Conservation (phyloP, 169 alveolate species). For the Cryptosporidium xiaoi region DNA sequence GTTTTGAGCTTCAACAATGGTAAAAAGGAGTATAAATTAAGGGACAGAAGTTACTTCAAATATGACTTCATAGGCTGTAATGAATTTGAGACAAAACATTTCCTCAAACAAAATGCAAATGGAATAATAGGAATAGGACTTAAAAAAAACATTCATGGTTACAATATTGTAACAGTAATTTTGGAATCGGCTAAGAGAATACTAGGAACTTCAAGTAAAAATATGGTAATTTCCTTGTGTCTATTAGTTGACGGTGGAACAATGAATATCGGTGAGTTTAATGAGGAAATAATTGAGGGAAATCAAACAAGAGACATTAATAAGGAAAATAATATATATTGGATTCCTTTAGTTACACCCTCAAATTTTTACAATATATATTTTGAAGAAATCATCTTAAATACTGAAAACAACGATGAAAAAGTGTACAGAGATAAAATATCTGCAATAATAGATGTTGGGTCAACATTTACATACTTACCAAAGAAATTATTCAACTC, state of each 20-base stretch:
- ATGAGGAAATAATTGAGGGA: slow-evolving; percentile 25
- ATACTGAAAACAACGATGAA: background rate
- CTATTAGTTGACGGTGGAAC: slow-evolving; percentile 37
- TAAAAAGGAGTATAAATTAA: slow-evolving; percentile 4
- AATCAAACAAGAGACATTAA: background rate
- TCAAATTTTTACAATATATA: slow-evolving; percentile 21
- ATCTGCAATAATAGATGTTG: slow-evolving; percentile 47
- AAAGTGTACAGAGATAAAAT: slow-evolving; percentile 9
- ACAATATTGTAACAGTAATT: slow-evolving; percentile 2
- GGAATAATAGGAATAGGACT: slow-evolving; percentile 79
- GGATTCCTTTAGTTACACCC: slow-evolving; percentile 43
- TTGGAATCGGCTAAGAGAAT: background rate
- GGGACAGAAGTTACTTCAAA: background rate
- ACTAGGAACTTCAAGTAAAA: background rate
- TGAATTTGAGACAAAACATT: slow-evolving; percentile 76
- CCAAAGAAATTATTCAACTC: slow-evolving; percentile 19
- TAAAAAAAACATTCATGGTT: background rate
- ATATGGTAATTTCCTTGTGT: slow-evolving; percentile 48
- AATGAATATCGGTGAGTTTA: slow-evolving; percentile 39
- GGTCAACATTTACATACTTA: slow-evolving; percentile 51
- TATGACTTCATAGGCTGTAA: slow-evolving; percentile 77
- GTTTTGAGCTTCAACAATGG: slow-evolving; percentile 49
- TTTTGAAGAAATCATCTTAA: background rate
- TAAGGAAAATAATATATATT: background rate
- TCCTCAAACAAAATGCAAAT: slow-evolving; percentile 76